Percentiles rank a stretch among this genome's conserved stretches.
Conservation (phyloP, 352 stramenopile genomes). For the Phytopythium kandeliae region DNA sequence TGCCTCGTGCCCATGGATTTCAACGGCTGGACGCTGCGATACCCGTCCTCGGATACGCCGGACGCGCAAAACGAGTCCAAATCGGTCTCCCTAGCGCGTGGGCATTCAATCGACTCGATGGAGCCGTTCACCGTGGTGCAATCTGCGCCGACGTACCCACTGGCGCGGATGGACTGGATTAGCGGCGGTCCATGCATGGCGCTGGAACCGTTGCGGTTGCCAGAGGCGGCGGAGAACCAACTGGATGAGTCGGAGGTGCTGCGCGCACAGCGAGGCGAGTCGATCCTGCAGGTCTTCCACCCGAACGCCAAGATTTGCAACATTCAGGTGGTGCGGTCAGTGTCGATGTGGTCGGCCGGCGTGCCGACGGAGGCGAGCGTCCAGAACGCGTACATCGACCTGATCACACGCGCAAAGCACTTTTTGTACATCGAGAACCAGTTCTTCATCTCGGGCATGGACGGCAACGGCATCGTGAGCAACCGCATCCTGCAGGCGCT, state of each 20-base stretch:
- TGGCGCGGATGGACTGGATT: constrained; percentile 7
- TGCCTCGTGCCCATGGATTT: constrained; percentile 86
- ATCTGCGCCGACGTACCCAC: constrained; percentile 23
- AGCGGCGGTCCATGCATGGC: constrained; percentile 17
- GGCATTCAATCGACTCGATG: constrained; percentile 47
- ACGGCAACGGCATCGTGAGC: constrained; percentile 67
- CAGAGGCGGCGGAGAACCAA: constrained; percentile 11
- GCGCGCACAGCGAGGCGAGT: constrained; percentile 54
- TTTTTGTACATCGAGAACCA: constrained; percentile 94
- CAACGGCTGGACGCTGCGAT: constrained; percentile 72
- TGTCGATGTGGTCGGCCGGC: constrained; percentile 85
- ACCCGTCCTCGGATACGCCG: constrained; percentile 55
- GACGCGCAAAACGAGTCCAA: constrained; percentile 18
- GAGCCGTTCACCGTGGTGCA: constrained; percentile 51
- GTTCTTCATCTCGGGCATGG: constrained; percentile 88
- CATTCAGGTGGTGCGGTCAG: constrained; percentile 77
- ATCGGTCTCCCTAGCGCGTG: constrained; percentile 46
- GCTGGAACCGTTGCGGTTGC: constrained; percentile 23
- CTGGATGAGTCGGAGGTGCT: constrained; percentile 47
- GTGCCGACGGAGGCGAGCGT: constrained; percentile 80
- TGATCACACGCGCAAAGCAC: constrained; percentile 74
- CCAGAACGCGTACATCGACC: constrained; percentile 77
- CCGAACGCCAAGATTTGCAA: constrained; percentile 72
- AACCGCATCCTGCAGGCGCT: constrained; percentile 82
- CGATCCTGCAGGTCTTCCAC: constrained; percentile 61